Evolutionary conservation across 345 rosid species (phyloP).

Genomic region (Aquilaria malaccensis): DNA sequence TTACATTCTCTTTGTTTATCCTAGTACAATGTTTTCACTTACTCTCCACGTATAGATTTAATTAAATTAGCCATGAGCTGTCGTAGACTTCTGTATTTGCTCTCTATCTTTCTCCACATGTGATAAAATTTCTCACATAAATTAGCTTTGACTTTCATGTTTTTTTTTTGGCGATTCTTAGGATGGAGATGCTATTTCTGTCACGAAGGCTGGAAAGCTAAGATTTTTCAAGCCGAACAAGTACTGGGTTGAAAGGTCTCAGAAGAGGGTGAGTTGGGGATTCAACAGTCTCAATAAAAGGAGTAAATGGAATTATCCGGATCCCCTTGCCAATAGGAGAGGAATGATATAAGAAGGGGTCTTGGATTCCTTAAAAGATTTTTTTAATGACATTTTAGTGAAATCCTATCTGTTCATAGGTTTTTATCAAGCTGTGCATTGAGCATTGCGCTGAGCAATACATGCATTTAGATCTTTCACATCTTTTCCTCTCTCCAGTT

Average conservation of each 20-base stretch:
- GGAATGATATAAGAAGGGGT: not conserved
- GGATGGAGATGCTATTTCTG: slow-evolving; percentile 67
- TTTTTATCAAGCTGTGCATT: no score
- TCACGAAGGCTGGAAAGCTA: slow-evolving; percentile 67
- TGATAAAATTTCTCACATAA: not conserved
- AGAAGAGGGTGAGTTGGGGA: slow-evolving; percentile 52
- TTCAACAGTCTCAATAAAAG: no score
- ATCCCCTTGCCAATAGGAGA: not conserved
- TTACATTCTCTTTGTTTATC: no score
- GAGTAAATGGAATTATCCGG: slow-evolving; percentile 4
- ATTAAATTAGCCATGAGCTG: no score
- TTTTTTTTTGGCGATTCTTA: slow-evolving; percentile 10
- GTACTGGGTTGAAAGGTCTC: slow-evolving; percentile 77
- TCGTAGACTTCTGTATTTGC: no score
- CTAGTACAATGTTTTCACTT: no score
- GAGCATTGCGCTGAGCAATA: no score
- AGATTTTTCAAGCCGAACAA: slow-evolving; percentile 65
- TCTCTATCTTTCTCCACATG: not conserved
- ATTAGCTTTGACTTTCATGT: not conserved
- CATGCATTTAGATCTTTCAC: no score
- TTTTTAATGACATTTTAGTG: no score
- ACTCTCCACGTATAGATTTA: no score
- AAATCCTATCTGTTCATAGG: no score
- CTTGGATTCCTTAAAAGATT: not conserved
- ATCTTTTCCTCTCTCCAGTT: no score